Percentiles rank a stretch among this genome's conserved stretches.
These are phyloP conservation scores for Candolleomyces eurysporus DNA, from an alignment of 768 basidiomycete genomes.

Conservation along the genomic window DNA sequence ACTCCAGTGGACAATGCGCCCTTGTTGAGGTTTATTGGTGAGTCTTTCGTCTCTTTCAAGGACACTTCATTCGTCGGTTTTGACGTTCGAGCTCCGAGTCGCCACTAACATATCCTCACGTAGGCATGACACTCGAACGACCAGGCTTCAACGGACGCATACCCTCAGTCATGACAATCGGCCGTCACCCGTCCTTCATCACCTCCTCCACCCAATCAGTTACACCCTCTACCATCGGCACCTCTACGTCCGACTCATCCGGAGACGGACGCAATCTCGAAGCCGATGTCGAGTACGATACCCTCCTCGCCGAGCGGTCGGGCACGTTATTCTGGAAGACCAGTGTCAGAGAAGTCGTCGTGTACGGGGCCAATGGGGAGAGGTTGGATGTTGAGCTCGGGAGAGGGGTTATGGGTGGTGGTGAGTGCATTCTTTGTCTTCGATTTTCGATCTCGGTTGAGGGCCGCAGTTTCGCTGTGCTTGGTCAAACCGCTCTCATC, in stretches of 20 bases:
- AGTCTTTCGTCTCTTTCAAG: neutral
- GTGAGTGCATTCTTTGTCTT: too few species aligned
- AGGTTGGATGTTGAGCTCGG: constrained; percentile 39
- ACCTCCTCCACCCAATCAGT: neutral
- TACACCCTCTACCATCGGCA: constrained; percentile 35
- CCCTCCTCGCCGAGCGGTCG: constrained; percentile 35
- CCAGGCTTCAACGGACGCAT: constrained; percentile 54
- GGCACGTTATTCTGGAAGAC: constrained; percentile 66
- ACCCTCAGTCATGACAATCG: constrained; percentile 66
- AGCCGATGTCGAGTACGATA: constrained; percentile 46
- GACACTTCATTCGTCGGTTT: neutral
- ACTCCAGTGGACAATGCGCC: constrained; percentile 54
- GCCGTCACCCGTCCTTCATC: constrained; percentile 51
- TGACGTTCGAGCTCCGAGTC: neutral
- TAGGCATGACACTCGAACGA: constrained; percentile 59
- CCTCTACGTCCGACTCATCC: too few species aligned
- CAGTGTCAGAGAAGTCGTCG: constrained; percentile 53
- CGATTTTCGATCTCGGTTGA: too few species aligned
- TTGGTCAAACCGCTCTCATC: too few species aligned
- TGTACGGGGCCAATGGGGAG: constrained; percentile 48
- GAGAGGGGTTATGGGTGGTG: constrained; percentile 34
- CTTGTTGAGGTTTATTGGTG: constrained; percentile 48
- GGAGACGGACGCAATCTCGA: constrained; percentile 52
- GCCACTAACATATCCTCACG: constrained; percentile 24
- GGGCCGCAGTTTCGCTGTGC: too few species aligned